A percentile compares a stretch with the other conserved stretches of the same genome.
Conservation (phyloP, 73 alveolate genomes). For the Paramecium caudatum region DNA sequence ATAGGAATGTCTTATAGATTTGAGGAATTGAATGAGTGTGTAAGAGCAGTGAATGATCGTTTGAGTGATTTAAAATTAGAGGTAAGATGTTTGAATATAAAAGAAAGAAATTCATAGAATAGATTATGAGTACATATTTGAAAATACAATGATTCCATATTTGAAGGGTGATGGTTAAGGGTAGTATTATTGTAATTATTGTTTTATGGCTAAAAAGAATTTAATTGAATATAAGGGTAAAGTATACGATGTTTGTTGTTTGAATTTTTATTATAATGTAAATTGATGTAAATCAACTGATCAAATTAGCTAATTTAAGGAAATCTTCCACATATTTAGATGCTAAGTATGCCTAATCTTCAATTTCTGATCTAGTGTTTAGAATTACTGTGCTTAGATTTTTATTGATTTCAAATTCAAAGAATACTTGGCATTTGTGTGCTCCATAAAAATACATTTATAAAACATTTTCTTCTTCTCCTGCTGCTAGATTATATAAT, state of each 20-base stretch:
- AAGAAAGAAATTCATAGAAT: constrained; percentile 35
- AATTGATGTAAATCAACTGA: neutral
- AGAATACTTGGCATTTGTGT: neutral
- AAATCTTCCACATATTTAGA: constrained; percentile 60
- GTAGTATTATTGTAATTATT: constrained; percentile 29
- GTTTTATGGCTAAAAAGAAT: neutral
- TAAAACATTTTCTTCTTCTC: constrained; percentile 72
- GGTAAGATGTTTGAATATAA: neutral
- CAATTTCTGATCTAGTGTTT: constrained; percentile 41
- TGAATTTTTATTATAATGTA: constrained; percentile 9
- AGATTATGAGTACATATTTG: constrained; percentile 8
- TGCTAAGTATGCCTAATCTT: constrained; percentile 37
- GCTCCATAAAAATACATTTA: constrained; percentile 68
- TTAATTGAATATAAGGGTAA: neutral
- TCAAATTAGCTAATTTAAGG: neutral
- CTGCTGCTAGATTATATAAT: constrained; percentile 72
- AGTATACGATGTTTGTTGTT: neutral
- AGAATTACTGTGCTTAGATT: constrained; percentile 8
- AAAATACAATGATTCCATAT: constrained; percentile 45
- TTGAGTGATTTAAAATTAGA: constrained; percentile 44
- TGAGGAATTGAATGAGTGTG: neutral
- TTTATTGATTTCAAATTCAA: constrained; percentile 57
- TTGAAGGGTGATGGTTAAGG: neutral
- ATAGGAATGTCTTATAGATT: constrained; percentile 50
- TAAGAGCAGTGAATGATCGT: neutral